A percentile compares a stretch with the other conserved stretches of the same genome.
Evolutionary conservation across 2,329 filamentous ascomycete genomes (phyloP).

Genomic region (Verticillium isaacii): DNA sequence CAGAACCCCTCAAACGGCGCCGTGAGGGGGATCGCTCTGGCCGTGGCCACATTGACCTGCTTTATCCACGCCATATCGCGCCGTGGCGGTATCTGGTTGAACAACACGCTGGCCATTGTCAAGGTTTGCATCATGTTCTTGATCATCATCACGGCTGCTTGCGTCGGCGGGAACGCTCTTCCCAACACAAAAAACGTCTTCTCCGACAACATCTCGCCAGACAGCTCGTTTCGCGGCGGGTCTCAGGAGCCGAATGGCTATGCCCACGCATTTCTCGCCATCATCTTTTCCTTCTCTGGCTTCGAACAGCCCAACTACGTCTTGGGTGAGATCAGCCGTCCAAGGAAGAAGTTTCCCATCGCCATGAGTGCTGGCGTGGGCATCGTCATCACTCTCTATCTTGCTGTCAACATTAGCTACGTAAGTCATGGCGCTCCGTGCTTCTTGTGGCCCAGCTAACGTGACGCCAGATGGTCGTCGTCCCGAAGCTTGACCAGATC

Average conservation of each 20-base stretch:
- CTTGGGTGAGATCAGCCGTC: slow-evolving; percentile 25
- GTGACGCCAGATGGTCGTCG: slow-evolving; percentile 35
- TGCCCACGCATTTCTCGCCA: slow-evolving; percentile 34
- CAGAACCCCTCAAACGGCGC: slow-evolving; percentile 21
- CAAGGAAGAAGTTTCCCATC: slow-evolving; percentile 25
- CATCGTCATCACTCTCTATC: slow-evolving; percentile 25
- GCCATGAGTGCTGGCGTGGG: slow-evolving; percentile 23
- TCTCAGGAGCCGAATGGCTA: slow-evolving; percentile 23
- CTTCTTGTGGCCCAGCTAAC: slow-evolving; percentile 26
- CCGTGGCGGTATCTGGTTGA: slow-evolving; percentile 43
- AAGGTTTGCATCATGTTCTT: slow-evolving; percentile 43
- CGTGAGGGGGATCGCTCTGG: slow-evolving; percentile 43
- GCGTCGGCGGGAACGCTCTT: slow-evolving; percentile 21
- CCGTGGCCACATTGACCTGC: slow-evolving; percentile 35
- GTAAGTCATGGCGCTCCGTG: slow-evolving; percentile 14
- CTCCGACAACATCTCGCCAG: slow-evolving; percentile 18
- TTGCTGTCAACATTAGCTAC: slow-evolving; percentile 32
- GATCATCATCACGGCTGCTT: slow-evolving; percentile 29
- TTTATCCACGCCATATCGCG: slow-evolving; percentile 44
- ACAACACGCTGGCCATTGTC: slow-evolving; percentile 44
- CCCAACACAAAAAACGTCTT: slow-evolving; percentile 18
- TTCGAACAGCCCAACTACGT: slow-evolving; percentile 33
- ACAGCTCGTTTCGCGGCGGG: slow-evolving; percentile 18
- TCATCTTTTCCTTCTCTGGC: slow-evolving; percentile 33
- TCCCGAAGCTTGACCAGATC: slow-evolving; percentile 19